Conservation (phyloP, 2,329 filamentous ascomycete species). For the Neurospora sp. region DNA sequence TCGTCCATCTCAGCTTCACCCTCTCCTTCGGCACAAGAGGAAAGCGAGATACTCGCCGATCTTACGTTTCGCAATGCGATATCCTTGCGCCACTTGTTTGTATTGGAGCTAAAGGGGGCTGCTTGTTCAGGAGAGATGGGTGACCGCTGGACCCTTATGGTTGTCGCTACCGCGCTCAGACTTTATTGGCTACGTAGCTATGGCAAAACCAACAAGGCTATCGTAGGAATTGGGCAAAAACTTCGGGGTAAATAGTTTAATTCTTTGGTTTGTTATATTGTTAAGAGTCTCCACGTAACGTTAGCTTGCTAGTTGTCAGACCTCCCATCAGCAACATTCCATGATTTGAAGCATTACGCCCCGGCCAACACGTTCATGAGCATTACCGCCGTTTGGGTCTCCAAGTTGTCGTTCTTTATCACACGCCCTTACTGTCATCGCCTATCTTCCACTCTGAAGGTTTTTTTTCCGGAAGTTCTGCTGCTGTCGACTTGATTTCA, state of each 20-base stretch:
- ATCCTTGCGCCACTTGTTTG: slow-evolving; percentile 1
- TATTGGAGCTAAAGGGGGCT: slow-evolving; percentile 4
- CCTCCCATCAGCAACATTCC: no score
- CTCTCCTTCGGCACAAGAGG: neutral
- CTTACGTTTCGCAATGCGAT: slow-evolving; percentile 1
- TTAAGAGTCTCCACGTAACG: no score
- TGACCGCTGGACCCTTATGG: slow-evolving; percentile 8
- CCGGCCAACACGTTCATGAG: no score
- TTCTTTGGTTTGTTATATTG: neutral
- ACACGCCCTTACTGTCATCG: no score
- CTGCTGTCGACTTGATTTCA: no score
- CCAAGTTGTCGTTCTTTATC: no score
- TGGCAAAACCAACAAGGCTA: slow-evolving; percentile 4
- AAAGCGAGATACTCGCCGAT: slow-evolving; percentile 2
- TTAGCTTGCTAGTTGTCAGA: no score
- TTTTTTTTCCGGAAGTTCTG: no score
- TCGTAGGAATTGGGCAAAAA: slow-evolving; percentile 3
- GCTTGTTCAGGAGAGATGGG: slow-evolving; percentile 6
- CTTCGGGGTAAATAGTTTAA: neutral
- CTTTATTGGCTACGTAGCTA: slow-evolving; percentile 3
- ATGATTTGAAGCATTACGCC: no score
- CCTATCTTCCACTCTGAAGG: no score
- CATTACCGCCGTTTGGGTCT: no score
- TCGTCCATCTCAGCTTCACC: neutral
- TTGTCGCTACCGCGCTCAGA: slow-evolving; percentile 3